phyloP scores from a whole-genome alignment of 2,329 filamentous ascomycete genomes.

The Coniosporium tulheliwenetii region DNA sequence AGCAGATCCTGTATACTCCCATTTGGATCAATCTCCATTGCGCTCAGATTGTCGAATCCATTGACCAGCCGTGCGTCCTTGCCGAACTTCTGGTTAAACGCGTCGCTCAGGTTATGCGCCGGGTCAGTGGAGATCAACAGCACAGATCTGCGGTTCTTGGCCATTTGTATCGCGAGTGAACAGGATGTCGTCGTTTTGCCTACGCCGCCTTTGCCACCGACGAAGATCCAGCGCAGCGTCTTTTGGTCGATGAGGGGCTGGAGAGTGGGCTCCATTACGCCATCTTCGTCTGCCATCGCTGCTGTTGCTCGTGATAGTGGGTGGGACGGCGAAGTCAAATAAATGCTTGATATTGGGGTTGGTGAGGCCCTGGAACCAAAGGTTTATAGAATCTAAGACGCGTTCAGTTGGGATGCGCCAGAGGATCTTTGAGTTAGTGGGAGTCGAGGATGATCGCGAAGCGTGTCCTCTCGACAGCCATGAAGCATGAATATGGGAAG shows the following conservation, averaged over 20 bases:
- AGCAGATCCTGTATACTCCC: constrained; percentile 93
- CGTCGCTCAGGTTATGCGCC: constrained; percentile 93
- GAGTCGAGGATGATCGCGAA: no score
- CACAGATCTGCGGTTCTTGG: constrained; percentile 85
- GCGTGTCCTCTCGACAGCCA: no score
- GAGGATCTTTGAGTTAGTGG: background rate
- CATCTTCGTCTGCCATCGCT: constrained; percentile 40
- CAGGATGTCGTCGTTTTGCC: constrained; percentile 99
- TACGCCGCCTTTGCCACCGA: constrained; percentile 94
- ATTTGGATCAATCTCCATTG: constrained; percentile 99
- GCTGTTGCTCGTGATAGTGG: background rate
- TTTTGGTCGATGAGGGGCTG: constrained; percentile 92
- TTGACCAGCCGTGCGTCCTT: constrained; percentile 91
- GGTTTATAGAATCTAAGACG: background rate
- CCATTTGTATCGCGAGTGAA: constrained; percentile 93
- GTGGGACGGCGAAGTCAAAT: no score
- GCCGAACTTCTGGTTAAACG: constrained; percentile 97
- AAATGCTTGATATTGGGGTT: no score
- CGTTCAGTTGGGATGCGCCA: background rate
- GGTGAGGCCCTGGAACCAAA: no score
- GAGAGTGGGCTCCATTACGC: constrained; percentile 78
- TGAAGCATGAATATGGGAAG: no score
- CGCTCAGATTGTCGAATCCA: constrained; percentile 84
- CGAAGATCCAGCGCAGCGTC: constrained; percentile 95
- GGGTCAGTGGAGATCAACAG: constrained; percentile 97